Evolutionary conservation across 306 rosid genomes (phyloP), one percentile per base, ranked within the genome.

Genomic region (Abrus pulchellus): DNA sequence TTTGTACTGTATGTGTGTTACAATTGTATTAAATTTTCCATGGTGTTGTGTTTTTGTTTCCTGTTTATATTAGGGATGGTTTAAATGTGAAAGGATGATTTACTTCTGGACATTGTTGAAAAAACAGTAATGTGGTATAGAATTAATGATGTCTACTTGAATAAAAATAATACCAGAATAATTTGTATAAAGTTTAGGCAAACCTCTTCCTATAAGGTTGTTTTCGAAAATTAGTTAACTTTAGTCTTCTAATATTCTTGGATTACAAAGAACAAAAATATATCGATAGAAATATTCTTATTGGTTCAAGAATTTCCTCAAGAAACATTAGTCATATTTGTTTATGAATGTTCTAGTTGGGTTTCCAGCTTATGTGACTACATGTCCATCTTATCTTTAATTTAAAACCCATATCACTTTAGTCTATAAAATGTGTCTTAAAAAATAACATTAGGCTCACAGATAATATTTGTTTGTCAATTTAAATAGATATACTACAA

Each of bases 401-500:
- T 36, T 61, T 13, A 49, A 38, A 45, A 28, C 20, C 11, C 74
- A 4, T 13, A 54, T 29, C 9, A 27, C 9, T 53, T 52, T 50
- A 72, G 6, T 6, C 59, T 28, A 47, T 14, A 12, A 48, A 33
- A 47, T 47, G 9, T 40, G 43, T 41, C 48, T 6, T 7, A 70
- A 28, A 13, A 44, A 5, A 33, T 12, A 72, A 8, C 54, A 49
- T 49, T 45, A 30, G 62, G 43, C 20, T n/a, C 3, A 53, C 2
- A 36, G n/a, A 73, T 57, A 13, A 48, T 40, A 76, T 73, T 11
- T 57, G 3, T 45, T 61, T n/a, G 43, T 11, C 14, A 68, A 66
- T 74, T 86, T 77, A 94, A 73, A 94, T 94, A 12, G 97, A 94
- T 68, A 94, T 89, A 57, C 98, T 94, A 73, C 89, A 85, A 0